Evolutionary conservation across 805 yeast genomes (phyloP).

Genomic region (Myxozyma udenii): DNA sequence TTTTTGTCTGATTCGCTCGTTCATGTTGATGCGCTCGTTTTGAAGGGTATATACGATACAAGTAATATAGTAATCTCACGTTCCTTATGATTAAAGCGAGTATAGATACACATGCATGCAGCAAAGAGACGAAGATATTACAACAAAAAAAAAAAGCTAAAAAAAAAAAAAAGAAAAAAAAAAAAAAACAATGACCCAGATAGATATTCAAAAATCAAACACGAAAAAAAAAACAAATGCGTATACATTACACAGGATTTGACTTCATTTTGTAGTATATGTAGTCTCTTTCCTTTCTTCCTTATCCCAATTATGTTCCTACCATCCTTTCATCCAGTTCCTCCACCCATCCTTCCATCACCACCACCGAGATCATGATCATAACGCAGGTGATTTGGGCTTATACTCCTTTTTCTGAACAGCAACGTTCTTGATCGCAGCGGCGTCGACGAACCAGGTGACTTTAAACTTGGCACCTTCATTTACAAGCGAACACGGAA

Average conservation of each 20-base stretch:
- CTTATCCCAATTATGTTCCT: neutral
- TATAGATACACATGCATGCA: neutral
- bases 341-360: neutral
- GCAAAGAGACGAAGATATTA: neutral
- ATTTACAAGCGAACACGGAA: conserved; percentile 89
- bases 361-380: neutral
- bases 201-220: neutral
- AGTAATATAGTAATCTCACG: too few relatives aligned
- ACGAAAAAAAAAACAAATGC: neutral
- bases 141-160: neutral
- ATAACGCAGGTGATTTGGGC: conserved; percentile 14
- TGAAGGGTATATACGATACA: too few relatives aligned
- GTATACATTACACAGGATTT: neutral
- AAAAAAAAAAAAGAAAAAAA: neutral
- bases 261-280: neutral
- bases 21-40: too few relatives aligned
- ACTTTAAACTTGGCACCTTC: conserved; percentile 97
- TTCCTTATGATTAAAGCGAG: too few relatives aligned
- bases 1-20: too few relatives aligned
- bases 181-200: neutral
- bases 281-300: neutral
- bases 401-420: conserved; percentile 31
- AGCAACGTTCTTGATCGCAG: conserved; percentile 40
- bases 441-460: conserved; percentile 89
- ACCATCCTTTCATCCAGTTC: neutral